These are phyloP conservation scores for Pythium dissotocum DNA, from an alignment of 352 stramenopile genomes.

Conservation along the genomic window DNA sequence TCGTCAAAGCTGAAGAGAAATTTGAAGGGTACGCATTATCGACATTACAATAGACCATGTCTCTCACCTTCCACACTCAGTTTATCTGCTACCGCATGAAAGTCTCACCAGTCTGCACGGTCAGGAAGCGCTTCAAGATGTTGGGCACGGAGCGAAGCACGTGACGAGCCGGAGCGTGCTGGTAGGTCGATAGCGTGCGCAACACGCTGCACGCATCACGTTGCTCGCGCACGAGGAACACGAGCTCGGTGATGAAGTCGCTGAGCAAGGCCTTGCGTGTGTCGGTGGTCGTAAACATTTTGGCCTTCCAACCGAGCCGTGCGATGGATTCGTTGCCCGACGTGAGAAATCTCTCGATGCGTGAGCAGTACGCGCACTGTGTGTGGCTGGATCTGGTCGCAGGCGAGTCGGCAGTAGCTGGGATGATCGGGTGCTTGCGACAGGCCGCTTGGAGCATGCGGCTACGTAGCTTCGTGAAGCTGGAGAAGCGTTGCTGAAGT, in stretches of 20 bases:
- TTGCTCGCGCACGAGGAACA: conserved; percentile 20
- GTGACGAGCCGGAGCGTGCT: conserved; percentile 10
- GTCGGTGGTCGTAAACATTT: conserved; percentile 28
- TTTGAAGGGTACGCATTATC: background rate
- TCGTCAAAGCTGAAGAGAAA: conserved; percentile 50
- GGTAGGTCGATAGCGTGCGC: conserved; percentile 5
- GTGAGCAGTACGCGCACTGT: conserved; percentile 31
- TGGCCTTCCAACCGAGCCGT: conserved; percentile 19
- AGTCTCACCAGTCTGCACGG: conserved; percentile 28
- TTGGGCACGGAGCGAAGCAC: conserved; percentile 23
- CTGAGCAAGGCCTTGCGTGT: conserved; percentile 29
- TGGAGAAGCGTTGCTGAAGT: conserved; percentile 70
- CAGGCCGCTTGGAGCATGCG: conserved; percentile 46
- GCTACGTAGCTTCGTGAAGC: conserved; percentile 49
- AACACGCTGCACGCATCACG: conserved; percentile 21
- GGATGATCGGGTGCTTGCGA: conserved; percentile 36
- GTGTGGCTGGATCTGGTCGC: conserved; percentile 23
- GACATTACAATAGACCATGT: background rate
- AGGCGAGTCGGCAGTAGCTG: conserved; percentile 17
- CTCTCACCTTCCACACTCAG: background rate
- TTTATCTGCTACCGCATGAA: conserved; percentile 21
- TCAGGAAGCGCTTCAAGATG: conserved; percentile 27
- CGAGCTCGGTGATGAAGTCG: conserved; percentile 30
- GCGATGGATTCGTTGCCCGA: conserved; percentile 12
- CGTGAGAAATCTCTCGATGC: conserved; percentile 37